Base-by-base conservation (phyloP, 176 grass and related monocot genomes). In the Musa acuminata region DNA sequence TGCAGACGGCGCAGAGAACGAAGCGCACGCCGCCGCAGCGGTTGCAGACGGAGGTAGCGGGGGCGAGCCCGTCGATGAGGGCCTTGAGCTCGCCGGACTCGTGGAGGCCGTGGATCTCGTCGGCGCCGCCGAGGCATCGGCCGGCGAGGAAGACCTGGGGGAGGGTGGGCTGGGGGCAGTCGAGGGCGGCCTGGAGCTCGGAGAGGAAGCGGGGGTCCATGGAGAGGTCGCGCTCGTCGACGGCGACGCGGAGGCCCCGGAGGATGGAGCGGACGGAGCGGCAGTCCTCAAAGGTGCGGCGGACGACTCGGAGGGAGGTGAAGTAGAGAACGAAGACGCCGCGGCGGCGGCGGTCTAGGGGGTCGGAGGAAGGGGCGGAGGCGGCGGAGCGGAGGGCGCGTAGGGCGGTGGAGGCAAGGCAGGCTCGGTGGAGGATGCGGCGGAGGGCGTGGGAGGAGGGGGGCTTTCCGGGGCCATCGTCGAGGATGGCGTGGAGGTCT, bases 201-300 rank as follows among this genome's bases (percentile, higher is more conserved):
- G 82, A 20, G 60, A 82, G 80, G 85, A 85, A 91, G 58, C 83
- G 75, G 48, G 85, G 29, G 83, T 91, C 89, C 85, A 85, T 88
- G 71, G 85, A 83, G 78, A 91, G 83, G 80, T 88, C 85, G 58
- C 85, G 83, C 85, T 91, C 89, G 78, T 91, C 89, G 66, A 91
- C 89, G 75, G 78, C 57, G 71, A 67, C 85, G 10, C 70, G 89
- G 85, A 91, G 71, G 20, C 89, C 85, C 2, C 85, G 83, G 64
- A 91, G 80, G 80, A 85, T 85, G 85, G 83, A 55, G 25, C 80
- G 83, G 71, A 81, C 92, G 13, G 86, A 53, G 77, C 84, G 67
- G 88, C 86, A 96, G 64, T 96, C 88, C 80, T 82, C 89, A 77
- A 87, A 96, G 74, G 88, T 96, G 73, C 80, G 25, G 52, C 88